A percentile compares a stretch with the other conserved stretches of the same genome.
These are phyloP conservation scores for Aspergillus sp. DNA, from an alignment of 2,329 filamentous ascomycete species.

Conservation along the genomic window DNA sequence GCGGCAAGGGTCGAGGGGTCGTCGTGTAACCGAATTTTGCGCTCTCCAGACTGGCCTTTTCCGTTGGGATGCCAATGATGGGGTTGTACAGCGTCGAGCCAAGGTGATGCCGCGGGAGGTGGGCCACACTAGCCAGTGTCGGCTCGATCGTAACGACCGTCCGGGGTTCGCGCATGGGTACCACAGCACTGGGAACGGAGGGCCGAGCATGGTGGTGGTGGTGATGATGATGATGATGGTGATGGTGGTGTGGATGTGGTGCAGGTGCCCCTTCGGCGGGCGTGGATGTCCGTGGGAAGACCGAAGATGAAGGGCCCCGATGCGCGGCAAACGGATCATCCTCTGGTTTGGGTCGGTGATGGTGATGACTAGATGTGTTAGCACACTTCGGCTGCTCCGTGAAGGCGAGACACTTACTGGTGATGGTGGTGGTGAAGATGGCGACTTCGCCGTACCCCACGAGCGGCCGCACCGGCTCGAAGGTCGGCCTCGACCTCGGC, in stretches of 20 bases:
- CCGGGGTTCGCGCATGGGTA: constrained; percentile 56
- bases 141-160: constrained; percentile 66
- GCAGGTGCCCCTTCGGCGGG: constrained; percentile 22
- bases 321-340: constrained; percentile 39
- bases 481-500: constrained; percentile 64
- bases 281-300: constrained; percentile 28
- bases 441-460: constrained; percentile 62
- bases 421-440: constrained; percentile 58
- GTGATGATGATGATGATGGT: constrained; percentile 48
- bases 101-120: constrained; percentile 73
- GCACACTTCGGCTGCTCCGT: constrained; percentile 6
- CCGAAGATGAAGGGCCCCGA: constrained; percentile 24
- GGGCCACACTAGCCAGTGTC: constrained; percentile 68
- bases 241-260: constrained; percentile 32
- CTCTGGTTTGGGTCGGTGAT: constrained; percentile 54
- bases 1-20: constrained; percentile 70
- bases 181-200: constrained; percentile 19
- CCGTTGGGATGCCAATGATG: constrained; percentile 52
- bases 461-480: constrained; percentile 59
- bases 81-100: constrained; percentile 81
- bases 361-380: constrained; percentile 43
- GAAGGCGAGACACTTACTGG: constrained; percentile 42
- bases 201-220: constrained; percentile 30
- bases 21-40: constrained; percentile 58
- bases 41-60: constrained; percentile 40